Percentiles rank a stretch among this genome's conserved stretches.
These are phyloP conservation scores for Sporothrix variecibatus DNA, from an alignment of 2,329 filamentous ascomycete species.

Conservation along the genomic window DNA sequence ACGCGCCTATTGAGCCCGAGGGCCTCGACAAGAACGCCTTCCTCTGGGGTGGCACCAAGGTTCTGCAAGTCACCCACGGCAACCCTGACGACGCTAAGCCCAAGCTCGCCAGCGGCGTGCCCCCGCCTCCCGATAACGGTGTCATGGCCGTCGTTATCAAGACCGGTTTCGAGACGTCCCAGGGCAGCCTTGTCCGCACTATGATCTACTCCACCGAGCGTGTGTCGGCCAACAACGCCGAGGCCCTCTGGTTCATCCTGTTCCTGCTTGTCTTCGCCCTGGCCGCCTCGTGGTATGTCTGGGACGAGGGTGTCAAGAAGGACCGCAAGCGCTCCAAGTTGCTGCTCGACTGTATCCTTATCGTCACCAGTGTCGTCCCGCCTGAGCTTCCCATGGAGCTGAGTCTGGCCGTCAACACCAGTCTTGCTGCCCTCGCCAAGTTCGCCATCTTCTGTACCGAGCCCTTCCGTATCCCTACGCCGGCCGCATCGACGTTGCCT, in stretches of 20 bases:
- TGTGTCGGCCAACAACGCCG: conserved; percentile 96
- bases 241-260: conserved; percentile 95
- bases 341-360: conserved; percentile 94
- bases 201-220: conserved; percentile 99
- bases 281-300: conserved; percentile 98
- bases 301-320: conserved; percentile 91
- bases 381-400: conserved; percentile 98
- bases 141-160: conserved; percentile 93
- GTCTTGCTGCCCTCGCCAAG: conserved; percentile 88
- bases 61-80: conserved; percentile 90
- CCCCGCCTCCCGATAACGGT: conserved; percentile 85
- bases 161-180: conserved; percentile 97
- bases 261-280: conserved; percentile 96
- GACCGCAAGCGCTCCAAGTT: conserved; percentile 98
- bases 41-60: conserved; percentile 95
- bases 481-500: conserved; percentile 91
- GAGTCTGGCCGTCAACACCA: conserved; percentile 95
- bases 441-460: conserved; percentile 98
- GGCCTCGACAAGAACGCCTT: conserved; percentile 96
- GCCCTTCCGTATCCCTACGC: conserved; percentile 98
- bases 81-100: conserved; percentile 73
- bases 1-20: conserved; percentile 80
- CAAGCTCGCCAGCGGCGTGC: conserved; percentile 73
- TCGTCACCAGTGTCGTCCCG: conserved; percentile 97
- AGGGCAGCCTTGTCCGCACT: conserved; percentile 93